phyloP scores from a whole-genome alignment of 2,329 filamentous ascomycete species.

The Fusarium concolor region DNA sequence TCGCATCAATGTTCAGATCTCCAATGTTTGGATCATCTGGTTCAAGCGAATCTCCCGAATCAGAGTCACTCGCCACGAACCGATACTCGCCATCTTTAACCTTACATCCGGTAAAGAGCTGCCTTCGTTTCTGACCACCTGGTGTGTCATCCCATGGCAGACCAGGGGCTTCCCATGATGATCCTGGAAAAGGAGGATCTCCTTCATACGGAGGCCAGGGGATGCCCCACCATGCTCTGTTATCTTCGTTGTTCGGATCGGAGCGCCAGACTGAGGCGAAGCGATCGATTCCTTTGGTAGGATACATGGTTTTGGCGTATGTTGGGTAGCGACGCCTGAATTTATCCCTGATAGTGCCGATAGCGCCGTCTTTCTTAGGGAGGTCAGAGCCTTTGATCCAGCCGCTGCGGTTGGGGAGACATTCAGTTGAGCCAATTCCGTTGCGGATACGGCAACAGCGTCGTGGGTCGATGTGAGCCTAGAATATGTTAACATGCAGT shows the following conservation, averaged over 20 bases:
- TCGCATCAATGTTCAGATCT: slow-evolving; percentile 16
- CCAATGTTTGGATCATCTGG: slow-evolving; percentile 36
- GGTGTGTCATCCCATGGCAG: neutral
- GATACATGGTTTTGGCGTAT: slow-evolving; percentile 49
- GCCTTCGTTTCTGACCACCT: neutral
- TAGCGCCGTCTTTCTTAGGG: slow-evolving; percentile 18
- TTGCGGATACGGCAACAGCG: slow-evolving; percentile 47
- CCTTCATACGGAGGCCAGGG: slow-evolving; percentile 48
- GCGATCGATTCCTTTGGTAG: slow-evolving; percentile 27
- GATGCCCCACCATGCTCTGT: slow-evolving; percentile 41
- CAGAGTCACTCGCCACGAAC: too few relatives aligned
- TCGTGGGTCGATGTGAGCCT: slow-evolving; percentile 37
- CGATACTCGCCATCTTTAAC: too few relatives aligned
- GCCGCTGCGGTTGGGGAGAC: slow-evolving; percentile 50
- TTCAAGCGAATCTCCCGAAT: slow-evolving; percentile 36
- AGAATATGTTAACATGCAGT: neutral
- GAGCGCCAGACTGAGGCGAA: slow-evolving; percentile 43
- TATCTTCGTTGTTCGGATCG: slow-evolving; percentile 50
- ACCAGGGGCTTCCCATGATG: slow-evolving; percentile 32
- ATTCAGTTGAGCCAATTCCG: slow-evolving; percentile 21
- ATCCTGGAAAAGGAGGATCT: slow-evolving; percentile 35
- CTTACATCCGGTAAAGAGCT: slow-evolving; percentile 2
- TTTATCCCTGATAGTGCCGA: slow-evolving; percentile 38
- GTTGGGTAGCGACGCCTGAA: slow-evolving; percentile 44
- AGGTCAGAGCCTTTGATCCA: slow-evolving; percentile 45